phyloP scores from a whole-genome alignment of 805 yeast species.

The Lachancea quebecensis region DNA sequence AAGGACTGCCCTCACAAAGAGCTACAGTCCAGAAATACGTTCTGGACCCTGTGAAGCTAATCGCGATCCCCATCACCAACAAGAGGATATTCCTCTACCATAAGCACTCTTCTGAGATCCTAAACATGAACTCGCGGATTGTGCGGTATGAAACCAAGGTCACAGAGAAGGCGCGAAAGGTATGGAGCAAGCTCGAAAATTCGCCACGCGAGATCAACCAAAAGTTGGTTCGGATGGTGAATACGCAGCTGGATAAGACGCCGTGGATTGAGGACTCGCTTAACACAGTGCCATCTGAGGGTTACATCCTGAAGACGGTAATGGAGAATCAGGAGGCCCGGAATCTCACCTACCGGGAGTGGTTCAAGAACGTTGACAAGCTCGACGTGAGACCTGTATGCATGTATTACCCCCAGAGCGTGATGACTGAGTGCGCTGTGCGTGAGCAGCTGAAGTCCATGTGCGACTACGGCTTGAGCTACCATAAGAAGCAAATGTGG shows the following conservation, averaged over 20 bases:
- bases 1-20: not conserved
- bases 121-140: constrained; percentile 34
- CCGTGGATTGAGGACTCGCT: constrained; percentile 79
- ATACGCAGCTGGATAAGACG: constrained; percentile 49
- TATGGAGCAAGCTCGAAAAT: constrained; percentile 56
- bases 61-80: constrained; percentile 67
- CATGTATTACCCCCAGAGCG: constrained; percentile 43
- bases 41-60: constrained; percentile 48
- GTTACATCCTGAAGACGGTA: constrained; percentile 39
- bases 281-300: constrained; percentile 66
- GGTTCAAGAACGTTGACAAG: constrained; percentile 7
- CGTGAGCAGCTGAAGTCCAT: constrained; percentile 36
- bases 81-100: constrained; percentile 58
- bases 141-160: constrained; percentile 39
- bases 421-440: constrained; percentile 29
- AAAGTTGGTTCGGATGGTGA: constrained; percentile 48
- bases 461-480: constrained; percentile 38
- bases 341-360: constrained; percentile 16
- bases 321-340: constrained; percentile 13
- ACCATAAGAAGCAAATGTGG: constrained; percentile 51
- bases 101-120: constrained; percentile 41
- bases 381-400: constrained; percentile 31
- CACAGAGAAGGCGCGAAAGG: constrained; percentile 42
- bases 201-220: constrained; percentile 54
- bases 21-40: constrained; percentile 12